These are phyloP conservation scores for Lablab purpureus DNA, from an alignment of 306 rosid genomes.

Conservation along the genomic window DNA sequence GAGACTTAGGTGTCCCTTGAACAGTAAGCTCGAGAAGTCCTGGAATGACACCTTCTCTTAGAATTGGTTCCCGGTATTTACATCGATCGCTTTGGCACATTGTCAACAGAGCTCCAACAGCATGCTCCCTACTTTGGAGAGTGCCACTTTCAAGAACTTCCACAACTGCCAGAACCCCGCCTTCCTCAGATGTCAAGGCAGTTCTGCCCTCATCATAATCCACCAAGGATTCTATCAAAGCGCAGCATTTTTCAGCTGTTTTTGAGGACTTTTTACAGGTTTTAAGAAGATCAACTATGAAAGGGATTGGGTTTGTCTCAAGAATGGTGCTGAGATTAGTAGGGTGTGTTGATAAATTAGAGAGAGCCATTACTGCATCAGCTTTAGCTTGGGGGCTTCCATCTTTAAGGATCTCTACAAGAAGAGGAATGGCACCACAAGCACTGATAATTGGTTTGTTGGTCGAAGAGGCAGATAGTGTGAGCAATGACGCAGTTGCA, in stretches of 20 bases:
- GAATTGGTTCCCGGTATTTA: constrained; percentile 88
- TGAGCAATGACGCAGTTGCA: constrained; percentile 89
- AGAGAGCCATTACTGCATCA: constrained; percentile 95
- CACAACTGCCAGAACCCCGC: constrained; percentile 91
- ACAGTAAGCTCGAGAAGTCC: constrained; percentile 97
- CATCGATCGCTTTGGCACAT: constrained; percentile 89
- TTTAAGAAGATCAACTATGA: constrained; percentile 68
- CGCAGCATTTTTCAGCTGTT: constrained; percentile 89
- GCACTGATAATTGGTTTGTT: constrained; percentile 86
- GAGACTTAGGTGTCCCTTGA: constrained; percentile 95
- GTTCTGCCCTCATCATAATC: constrained; percentile 76
- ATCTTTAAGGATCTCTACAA: constrained; percentile 72
- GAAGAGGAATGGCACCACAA: constrained; percentile 89
- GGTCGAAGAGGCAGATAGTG: constrained; percentile 83
- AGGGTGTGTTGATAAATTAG: constrained; percentile 83
- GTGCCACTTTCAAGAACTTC: constrained; percentile 93
- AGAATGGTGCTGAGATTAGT: constrained; percentile 66
- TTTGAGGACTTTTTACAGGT: constrained; percentile 84
- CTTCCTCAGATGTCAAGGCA: constrained; percentile 84
- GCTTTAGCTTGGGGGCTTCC: constrained; percentile 90
- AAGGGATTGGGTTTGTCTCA: constrained; percentile 72
- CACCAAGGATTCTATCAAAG: constrained; percentile 82
- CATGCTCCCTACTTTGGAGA: constrained; percentile 85
- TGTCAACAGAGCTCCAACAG: constrained; percentile 82
- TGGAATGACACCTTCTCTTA: constrained; percentile 95